Conservation (phyloP, 306 rosid species). For the Pachyrhizus erosus region DNA sequence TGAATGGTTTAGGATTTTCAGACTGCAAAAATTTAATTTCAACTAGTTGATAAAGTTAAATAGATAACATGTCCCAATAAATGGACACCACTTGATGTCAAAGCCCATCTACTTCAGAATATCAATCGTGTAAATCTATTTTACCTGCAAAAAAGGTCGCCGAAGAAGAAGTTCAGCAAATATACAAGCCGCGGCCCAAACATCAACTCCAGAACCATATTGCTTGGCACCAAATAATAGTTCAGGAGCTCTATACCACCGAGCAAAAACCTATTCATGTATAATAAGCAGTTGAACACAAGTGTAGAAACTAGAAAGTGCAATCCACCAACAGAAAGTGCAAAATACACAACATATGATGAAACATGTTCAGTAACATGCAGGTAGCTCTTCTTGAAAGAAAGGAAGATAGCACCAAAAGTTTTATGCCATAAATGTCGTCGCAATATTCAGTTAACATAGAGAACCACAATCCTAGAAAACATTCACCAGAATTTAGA, state of each 20-base stretch:
- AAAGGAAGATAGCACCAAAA: constrained; percentile 9
- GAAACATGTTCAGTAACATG: constrained; percentile 32
- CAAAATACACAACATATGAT: background rate
- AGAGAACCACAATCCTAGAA: constrained; percentile 6
- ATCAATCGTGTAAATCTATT: constrained; percentile 11
- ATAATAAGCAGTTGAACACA: background rate
- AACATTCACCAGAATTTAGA: constrained; percentile 6
- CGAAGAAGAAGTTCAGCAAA: constrained; percentile 89
- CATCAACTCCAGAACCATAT: constrained; percentile 89
- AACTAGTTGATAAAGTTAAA: background rate
- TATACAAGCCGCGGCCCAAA: constrained; percentile 95
- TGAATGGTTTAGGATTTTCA: background rate
- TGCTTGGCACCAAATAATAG: constrained; percentile 89
- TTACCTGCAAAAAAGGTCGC: constrained; percentile 88
- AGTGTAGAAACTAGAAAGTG: background rate
- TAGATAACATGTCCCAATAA: constrained; percentile 1
- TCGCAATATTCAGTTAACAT: constrained; percentile 13
- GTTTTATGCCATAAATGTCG: background rate
- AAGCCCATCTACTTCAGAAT: constrained; percentile 18
- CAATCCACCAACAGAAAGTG: constrained; percentile 23
- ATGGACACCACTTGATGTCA: background rate
- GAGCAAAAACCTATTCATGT: constrained; percentile 77
- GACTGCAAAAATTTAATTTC: background rate
- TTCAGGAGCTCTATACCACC: constrained; percentile 99
- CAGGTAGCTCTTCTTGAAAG: constrained; percentile 20